Base-by-base conservation (phyloP, 345 rosid species). In the Zanthoxylum bungeanum region DNA sequence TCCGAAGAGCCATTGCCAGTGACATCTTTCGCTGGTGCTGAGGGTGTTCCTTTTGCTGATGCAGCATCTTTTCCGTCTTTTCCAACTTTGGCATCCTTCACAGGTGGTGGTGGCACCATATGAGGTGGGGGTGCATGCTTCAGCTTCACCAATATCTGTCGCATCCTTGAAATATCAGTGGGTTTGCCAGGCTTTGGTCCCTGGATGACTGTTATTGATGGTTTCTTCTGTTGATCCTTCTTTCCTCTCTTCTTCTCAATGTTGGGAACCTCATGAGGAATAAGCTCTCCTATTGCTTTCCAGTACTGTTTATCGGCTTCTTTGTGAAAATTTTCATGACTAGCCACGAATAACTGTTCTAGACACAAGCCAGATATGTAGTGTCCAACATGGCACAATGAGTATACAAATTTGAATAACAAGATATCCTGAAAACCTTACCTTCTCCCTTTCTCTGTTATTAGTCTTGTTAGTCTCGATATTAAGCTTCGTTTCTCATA, bases 111-210 rank as follows among this genome's bases (percentile, higher is more conserved):
- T 9, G 88, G 93, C 75, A 85, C 77, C 97, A 91, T 88, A 81
- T 88, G 90, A 61, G 90, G 83, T 34, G 97, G 97, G 17, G 92
- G 97, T 9, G 77, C 50, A 75, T 88, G 91, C 79, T 91, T 88
- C 74, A 91, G 80, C 79, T 87, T 88, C 67, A 83, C 65, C 14
- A 87, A 81, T 42, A 91, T 81, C 8, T 91, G 97, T 72, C 97
- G 82, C 90, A 87, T 77, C 74, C 88, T 83, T 42, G 87, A 78
- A 70, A 86, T 87, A 59, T 92, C 89, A 17, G 92, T 81, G 2
- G 85, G 90, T 76, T 91, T 91, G 61, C 93, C 97, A 2, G 97
- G 97, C 53, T 92, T 86, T 2, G 90, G 95, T 34, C 90, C 97
- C 57, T 88, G 91, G 69, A 87, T 60, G 4, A 90, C 83, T 0